Evolutionary conservation across 2,329 filamentous ascomycete genomes (phyloP).

Genomic region (Myriosclerotinia duriaeana): DNA sequence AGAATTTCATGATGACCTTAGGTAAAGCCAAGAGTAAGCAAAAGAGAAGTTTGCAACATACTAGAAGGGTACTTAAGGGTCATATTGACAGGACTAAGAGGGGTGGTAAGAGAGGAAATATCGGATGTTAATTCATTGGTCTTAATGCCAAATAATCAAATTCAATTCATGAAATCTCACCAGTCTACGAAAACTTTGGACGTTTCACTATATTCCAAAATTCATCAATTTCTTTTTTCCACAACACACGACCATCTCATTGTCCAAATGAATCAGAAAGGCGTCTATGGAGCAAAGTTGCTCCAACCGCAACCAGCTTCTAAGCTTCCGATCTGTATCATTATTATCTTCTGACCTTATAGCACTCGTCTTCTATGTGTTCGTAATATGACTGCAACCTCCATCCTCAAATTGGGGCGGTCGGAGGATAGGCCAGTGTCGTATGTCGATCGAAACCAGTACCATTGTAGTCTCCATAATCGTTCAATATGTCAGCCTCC

Average conservation of each 20-base stretch:
- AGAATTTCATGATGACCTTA: conserved; percentile 98
- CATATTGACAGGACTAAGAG: conserved; percentile 82
- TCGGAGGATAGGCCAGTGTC: no score
- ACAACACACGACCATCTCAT: no score
- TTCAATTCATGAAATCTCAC: background rate
- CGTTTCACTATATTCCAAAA: no score
- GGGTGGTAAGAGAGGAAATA: conserved; percentile 78
- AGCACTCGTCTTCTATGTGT: background rate
- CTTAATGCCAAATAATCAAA: conserved; percentile 12
- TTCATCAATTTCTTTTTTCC: no score
- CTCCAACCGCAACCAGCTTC: background rate
- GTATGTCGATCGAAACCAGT: background rate
- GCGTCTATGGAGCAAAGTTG: no score
- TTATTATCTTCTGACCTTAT: background rate
- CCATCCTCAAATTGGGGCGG: background rate
- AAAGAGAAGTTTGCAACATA: conserved; percentile 88
- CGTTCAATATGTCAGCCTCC: no score
- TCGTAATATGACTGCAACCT: background rate
- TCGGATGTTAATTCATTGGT: conserved; percentile 35
- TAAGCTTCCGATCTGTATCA: background rate
- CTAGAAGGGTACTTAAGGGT: conserved; percentile 73
- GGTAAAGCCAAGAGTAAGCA: conserved; percentile 95
- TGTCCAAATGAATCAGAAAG: no score
- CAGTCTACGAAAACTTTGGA: no score
- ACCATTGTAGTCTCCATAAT: background rate